phyloP scores from a whole-genome alignment of 192 early-diverging fungal species.

The Funneliformis mosseae region DNA sequence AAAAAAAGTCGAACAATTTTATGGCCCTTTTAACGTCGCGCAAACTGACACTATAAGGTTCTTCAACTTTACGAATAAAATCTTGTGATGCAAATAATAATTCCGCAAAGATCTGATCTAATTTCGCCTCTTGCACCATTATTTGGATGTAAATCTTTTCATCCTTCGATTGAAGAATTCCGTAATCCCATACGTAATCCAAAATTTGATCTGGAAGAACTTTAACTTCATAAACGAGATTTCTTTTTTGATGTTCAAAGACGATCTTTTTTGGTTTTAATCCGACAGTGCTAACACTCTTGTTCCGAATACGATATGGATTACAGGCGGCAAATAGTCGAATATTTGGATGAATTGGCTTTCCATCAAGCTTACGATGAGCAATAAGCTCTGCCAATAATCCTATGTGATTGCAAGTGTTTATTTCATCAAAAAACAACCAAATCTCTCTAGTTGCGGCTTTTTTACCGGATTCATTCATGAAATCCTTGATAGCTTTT shows the following conservation, averaged over 20 bases:
- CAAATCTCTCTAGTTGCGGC: constrained; percentile 22
- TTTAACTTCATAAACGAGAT: constrained; percentile 32
- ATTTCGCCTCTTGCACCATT: background rate
- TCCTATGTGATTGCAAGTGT: constrained; percentile 32
- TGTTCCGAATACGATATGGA: constrained; percentile 33
- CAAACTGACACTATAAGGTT: constrained; percentile 33
- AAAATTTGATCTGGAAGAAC: constrained; percentile 23
- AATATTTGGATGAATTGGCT: constrained; percentile 24
- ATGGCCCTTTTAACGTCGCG: constrained; percentile 31
- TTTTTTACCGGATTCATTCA: background rate
- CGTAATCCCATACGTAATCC: constrained; percentile 34
- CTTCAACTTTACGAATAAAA: constrained; percentile 27
- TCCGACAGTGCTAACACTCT: background rate
- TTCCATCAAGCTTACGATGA: constrained; percentile 15
- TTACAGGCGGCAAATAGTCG: constrained; percentile 33
- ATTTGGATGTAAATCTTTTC: background rate
- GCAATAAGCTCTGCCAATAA: constrained; percentile 20
- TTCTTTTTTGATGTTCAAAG: constrained; percentile 19
- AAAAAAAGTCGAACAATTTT: constrained; percentile 11
- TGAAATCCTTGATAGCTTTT: constrained; percentile 9
- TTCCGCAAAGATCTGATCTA: constrained; percentile 4
- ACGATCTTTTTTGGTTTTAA: background rate
- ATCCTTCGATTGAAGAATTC: constrained; percentile 6
- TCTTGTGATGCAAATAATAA: constrained; percentile 30
- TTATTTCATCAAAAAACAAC: constrained; percentile 36